phyloP scores from a whole-genome alignment of 1,284 basidiomycete species.

The Puccinia hordei region DNA sequence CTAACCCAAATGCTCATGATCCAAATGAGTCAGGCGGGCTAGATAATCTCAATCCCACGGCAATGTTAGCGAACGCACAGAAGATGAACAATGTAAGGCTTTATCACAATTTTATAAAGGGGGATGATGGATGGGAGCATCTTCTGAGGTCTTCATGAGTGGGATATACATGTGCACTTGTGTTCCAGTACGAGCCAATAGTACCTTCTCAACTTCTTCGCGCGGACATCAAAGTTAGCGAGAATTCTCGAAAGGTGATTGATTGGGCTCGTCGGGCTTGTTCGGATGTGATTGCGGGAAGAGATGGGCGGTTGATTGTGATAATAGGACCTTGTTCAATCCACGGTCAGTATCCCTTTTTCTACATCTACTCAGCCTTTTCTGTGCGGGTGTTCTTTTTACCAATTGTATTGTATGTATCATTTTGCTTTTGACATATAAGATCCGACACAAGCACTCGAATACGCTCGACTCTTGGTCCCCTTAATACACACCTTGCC shows the following conservation, averaged over 20 bases:
- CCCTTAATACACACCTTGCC: constrained; percentile 67
- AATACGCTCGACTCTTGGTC: constrained; percentile 42
- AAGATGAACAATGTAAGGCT: background rate
- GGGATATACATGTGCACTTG: background rate
- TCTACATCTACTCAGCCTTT: too few relatives aligned
- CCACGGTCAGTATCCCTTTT: constrained; percentile 63
- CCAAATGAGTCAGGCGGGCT: background rate
- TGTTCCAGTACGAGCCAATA: constrained; percentile 28
- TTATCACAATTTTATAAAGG: too few relatives aligned
- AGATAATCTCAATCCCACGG: background rate
- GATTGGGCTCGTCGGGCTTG: constrained; percentile 12
- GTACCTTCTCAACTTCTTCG: constrained; percentile 5
- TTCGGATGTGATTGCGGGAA: constrained; percentile 61
- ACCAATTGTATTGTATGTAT: background rate
- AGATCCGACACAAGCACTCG: constrained; percentile 20
- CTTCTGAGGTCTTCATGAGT: too few relatives aligned
- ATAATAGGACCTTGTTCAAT: constrained; percentile 86
- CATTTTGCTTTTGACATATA: background rate
- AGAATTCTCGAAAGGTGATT: background rate
- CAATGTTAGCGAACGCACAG: background rate
- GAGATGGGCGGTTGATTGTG: constrained; percentile 84
- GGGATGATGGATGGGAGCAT: background rate
- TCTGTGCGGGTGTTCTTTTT: background rate
- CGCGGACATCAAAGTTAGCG: background rate
- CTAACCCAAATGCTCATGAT: background rate